Evolutionary conservation across 106 monocot genomes (phyloP), one percentile per base, ranked within the genome.

Genomic region (Phalaenopsis aphrodite): DNA sequence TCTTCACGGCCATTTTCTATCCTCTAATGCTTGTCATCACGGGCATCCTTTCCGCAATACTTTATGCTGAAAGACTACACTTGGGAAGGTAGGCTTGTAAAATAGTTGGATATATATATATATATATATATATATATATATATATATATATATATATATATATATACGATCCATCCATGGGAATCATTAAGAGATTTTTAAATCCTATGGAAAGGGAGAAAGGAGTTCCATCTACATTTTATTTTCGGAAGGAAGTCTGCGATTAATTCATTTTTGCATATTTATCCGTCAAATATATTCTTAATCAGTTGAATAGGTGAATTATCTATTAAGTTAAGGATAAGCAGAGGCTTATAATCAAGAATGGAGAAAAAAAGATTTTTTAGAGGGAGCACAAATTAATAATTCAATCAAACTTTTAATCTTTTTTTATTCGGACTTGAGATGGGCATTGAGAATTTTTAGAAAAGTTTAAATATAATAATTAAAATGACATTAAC

Each of bases 61-160:
- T 75, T 57, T 61, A 58, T 8, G 75, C 61, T 24, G 81, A 81
- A 81, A 81, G 75, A 75, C 64, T 81, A 43, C 75, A 81, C 19
- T 45, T 81, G 81, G 81, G 81, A 56, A 81, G 81, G 81, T 81
- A 30, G 47, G 23, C 4, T 2, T 8, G 4, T 75, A 5, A 38
- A 71, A 71, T 38, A 30, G 3, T 37, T 30, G 30, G 30, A 30
- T 30, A 30, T 30, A 30, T 30, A 30, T 30, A 30, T 30, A 30
- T 30, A 30, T 30, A 30, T 30, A 30, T 30, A 0, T 30, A 30
- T 30, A 30, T 30, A 30, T 30, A 30, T 30, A 30, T 30, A 30
- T 30, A 30, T 30, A 30, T 30, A 30, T 30, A 0, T 30, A 30
- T 30, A 30, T 30, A 30, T 30, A 30, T 30, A 30, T 30, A 30